phyloP scores from a whole-genome alignment of 768 basidiomycete species.

The Boletellus sp. region DNA sequence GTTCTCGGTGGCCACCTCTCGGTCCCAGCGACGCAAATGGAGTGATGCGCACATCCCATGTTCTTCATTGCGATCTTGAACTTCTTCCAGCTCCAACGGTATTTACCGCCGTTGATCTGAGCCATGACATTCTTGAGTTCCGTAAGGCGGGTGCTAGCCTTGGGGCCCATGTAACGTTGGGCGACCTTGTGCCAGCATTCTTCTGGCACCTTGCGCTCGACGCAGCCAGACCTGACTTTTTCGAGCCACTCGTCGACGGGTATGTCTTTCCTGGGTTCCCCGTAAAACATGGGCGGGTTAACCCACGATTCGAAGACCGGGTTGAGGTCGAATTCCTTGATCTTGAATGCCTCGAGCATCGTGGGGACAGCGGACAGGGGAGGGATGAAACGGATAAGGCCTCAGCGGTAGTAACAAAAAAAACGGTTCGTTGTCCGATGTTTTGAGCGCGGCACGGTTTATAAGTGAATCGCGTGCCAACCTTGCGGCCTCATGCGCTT shows the following conservation, averaged over 20 bases:
- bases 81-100: conserved; percentile 82
- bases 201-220: conserved; percentile 66
- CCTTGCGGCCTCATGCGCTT: conserved; percentile 22
- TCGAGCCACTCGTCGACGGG: conserved; percentile 73
- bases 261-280: conserved; percentile 64
- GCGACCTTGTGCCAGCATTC: conserved; percentile 83
- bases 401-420: conserved; percentile 11
- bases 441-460: conserved; percentile 17
- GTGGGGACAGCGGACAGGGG: conserved; percentile 1
- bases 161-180: conserved; percentile 69
- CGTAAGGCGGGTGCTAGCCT: conserved; percentile 60
- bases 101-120: conserved; percentile 72
- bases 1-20: neutral
- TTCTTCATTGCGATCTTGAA: conserved; percentile 74
- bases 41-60: conserved; percentile 66
- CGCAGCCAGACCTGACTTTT: conserved; percentile 67
- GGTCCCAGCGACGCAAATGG: neutral
- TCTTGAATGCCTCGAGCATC: conserved; percentile 75
- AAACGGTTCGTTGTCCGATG: conserved; percentile 15
- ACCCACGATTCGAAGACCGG: conserved; percentile 64
- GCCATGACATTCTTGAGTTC: conserved; percentile 73
- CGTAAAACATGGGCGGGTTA: conserved; percentile 62
- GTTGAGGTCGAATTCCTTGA: conserved; percentile 73
- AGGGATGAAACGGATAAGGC: neutral
- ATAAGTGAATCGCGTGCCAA: conserved; percentile 27